phyloP scores from a whole-genome alignment of 2,329 filamentous ascomycete species.

The Aspergillus awamori region DNA sequence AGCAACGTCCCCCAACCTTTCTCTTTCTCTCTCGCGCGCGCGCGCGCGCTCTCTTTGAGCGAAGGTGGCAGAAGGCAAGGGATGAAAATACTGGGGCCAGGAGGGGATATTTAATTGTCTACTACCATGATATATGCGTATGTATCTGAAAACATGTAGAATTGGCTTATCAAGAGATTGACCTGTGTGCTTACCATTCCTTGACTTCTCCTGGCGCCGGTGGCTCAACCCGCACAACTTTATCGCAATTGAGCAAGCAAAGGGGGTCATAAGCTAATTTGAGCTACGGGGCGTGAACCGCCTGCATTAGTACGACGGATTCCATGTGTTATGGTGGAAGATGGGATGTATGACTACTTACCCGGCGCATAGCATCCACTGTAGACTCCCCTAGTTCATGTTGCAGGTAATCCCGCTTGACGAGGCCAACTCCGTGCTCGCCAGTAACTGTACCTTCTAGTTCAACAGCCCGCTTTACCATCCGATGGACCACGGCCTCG shows the following conservation, averaged over 20 bases:
- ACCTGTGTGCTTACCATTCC: constrained; percentile 40
- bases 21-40: too few relatives aligned
- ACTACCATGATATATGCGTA: not conserved
- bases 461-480: constrained; percentile 70
- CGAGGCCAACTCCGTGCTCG: constrained; percentile 71
- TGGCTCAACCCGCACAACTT: constrained; percentile 61
- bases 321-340: not conserved
- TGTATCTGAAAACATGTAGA: not conserved
- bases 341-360: constrained; percentile 39
- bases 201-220: constrained; percentile 54
- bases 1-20: too few relatives aligned
- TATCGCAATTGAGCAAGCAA: constrained; percentile 67
- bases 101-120: not conserved
- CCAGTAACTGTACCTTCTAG: constrained; percentile 74
- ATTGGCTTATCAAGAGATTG: not conserved
- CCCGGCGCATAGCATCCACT: constrained; percentile 67
- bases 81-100: too few relatives aligned
- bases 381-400: constrained; percentile 65
- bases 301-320: constrained; percentile 21
- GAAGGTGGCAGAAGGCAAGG: not conserved
- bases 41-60: too few relatives aligned
- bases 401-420: constrained; percentile 67
- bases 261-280: constrained; percentile 68
- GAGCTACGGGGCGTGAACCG: constrained; percentile 45
- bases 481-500: constrained; percentile 64